Base-by-base conservation (phyloP, 1,139 yeast species). In the Groenewaldozyma auringiensis region DNA sequence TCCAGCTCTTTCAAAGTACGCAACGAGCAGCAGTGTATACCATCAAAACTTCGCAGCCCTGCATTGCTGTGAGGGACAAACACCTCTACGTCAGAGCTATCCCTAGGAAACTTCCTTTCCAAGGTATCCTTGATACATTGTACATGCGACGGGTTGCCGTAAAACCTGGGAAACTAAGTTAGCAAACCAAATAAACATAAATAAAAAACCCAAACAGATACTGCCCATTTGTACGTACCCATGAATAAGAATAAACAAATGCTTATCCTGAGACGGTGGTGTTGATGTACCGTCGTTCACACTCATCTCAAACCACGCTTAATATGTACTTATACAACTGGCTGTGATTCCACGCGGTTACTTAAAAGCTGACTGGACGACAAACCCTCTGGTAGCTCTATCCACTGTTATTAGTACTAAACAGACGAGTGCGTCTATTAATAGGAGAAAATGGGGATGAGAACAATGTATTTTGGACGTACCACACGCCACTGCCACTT, bases 61-160 rank as follows among this genome's bases (percentile, higher is more conserved):
- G 88, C 73, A 53, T 84, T 85, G n/a, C 83, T 71, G 9, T 77
- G 72, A 0, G 95, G 89, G 41, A 80, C 73, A 40, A 83, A 66
- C 1, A 82, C 72, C 18, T 76, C 75, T 2, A 81, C 67, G 29
- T 71, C 68, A 25, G 74, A 77, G 4, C 64, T 55, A 3, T 67
- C 58, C 6, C 63, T 64, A 14, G 55, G 54, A 37, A 55, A 55
- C 2, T 70, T 62, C 31, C 70, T 69, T 36, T 69, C 68, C 21
- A 87, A 59, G 14, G 77, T 68, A 22, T 72, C 69, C 53, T 78
- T 81, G 42, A 85, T 65, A 11, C 83, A 71, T 36, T 71, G 66
- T 76, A 88, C 70, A 61, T 88, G 95, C 40, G 73, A 72, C 3
- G 92, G 83, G 37, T 82, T 79, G 2, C 96, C 96, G 85, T 94